Base-by-base conservation (phyloP, 2,329 filamentous ascomycete species). In the Fusarium palustre region DNA sequence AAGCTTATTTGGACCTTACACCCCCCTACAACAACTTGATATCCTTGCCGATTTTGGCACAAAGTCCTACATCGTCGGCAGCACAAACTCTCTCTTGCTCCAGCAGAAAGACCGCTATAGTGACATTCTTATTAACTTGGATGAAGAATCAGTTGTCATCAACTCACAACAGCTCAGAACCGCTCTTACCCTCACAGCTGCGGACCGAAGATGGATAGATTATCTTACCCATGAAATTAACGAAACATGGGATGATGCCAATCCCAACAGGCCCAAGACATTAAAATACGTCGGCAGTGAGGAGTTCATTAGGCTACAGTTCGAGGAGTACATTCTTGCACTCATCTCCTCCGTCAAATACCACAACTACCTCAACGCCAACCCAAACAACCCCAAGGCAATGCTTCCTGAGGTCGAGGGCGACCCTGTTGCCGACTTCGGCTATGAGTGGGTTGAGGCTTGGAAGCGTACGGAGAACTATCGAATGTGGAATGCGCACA, bases 61-160 rank as follows among this genome's bases (percentile, higher is more conserved):
- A 22, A 98, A 97, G 81, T 97, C 95, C 3, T 99, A 98, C 75
- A 92, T 99, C 55, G 94, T 99, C 59, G 96, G 96, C 68, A 97
- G 94, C 71, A 99, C 96, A 38, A 99, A 99, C 79, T 97, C 94
- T 8, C 85, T 99, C 25, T 85, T 99, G 34, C 83, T 99, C 13
- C 94, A 97, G 75, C 96, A 99, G 78, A 97, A 90, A 78, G 95
- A 99, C 77, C 90, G 94, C 45, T 98, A 99, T 79, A 97, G 94
- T 78, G 96, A 99, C 76, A 93, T 98, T 36, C 86, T 99, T 64
- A 94, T 99, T 77, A 97, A 99, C 77, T 89, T 99, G 22, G 96
- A 99, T 78, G 94, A 97, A 68, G 88, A 91, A 70, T 92, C 88
- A 4, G 90, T 98, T 72, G 95, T 89, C 74, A 92, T 97, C 68